A percentile compares a stretch with the other conserved stretches of the same genome.
Evolutionary conservation across 352 stramenopile genomes (phyloP).

Genomic region (Globisporangium middletonii): DNA sequence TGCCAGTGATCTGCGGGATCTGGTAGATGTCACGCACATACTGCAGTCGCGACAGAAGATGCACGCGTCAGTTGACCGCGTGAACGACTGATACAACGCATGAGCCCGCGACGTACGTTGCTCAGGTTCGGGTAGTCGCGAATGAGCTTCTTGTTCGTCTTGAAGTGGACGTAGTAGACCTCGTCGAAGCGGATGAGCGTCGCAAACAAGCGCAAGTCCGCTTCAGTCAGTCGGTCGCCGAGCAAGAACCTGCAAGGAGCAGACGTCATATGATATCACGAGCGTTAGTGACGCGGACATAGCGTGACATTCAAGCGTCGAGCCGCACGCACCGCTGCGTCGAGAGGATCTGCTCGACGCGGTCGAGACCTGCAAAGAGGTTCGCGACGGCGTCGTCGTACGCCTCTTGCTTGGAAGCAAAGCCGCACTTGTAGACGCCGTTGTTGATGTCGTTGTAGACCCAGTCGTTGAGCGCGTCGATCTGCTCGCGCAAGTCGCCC

Average conservation of each 20-base stretch:
- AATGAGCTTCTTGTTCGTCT: conserved; percentile 87
- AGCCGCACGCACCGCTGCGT: conserved; percentile 38
- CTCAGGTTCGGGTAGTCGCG: conserved; percentile 85
- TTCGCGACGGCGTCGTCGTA: conserved; percentile 82
- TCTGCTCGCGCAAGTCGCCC: conserved; percentile 59
- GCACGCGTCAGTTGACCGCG: background rate
- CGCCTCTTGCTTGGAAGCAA: conserved; percentile 81
- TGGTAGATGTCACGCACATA: conserved; percentile 91
- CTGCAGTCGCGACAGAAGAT: conserved; percentile 18
- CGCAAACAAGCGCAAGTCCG: conserved; percentile 76
- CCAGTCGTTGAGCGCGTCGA: conserved; percentile 90
- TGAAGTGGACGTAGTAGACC: conserved; percentile 84
- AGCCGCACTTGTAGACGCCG: conserved; percentile 90
- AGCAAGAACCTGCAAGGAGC: conserved; percentile 32
- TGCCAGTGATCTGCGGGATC: conserved; percentile 79
- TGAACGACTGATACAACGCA: background rate
- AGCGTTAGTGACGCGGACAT: background rate
- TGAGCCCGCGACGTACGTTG: conserved; percentile 35
- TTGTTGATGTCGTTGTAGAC: conserved; percentile 92
- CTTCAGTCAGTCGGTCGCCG: conserved; percentile 67
- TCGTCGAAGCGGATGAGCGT: conserved; percentile 82
- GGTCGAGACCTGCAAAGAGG: conserved; percentile 66
- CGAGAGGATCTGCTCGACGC: conserved; percentile 58
- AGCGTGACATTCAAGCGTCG: background rate
- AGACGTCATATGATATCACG: too few relatives aligned